A percentile compares a stretch with the other conserved stretches of the same genome.
phyloP scores from a whole-genome alignment of 768 basidiomycete genomes.

The Hericium erinaceus region DNA sequence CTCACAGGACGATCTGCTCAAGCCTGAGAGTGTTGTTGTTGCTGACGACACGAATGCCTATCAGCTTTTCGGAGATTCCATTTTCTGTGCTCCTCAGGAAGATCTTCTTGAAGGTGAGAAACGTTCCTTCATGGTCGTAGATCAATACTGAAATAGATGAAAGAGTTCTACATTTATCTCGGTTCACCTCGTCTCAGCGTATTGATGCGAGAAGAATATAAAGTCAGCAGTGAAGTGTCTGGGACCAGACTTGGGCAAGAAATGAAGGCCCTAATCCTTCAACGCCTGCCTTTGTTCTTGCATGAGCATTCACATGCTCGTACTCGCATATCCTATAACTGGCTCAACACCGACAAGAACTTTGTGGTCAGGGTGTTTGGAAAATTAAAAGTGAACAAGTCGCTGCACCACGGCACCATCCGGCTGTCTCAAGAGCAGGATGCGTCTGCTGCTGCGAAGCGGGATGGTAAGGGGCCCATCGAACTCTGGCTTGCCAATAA shows the following conservation, averaged over 20 bases:
- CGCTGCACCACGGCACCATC: conserved; percentile 42
- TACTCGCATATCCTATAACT: conserved; percentile 50
- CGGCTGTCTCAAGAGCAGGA: conserved; percentile 49
- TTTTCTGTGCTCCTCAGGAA: conserved; percentile 82
- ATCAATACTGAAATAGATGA: neutral
- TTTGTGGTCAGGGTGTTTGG: conserved; percentile 64
- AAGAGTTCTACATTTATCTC: conserved; percentile 67
- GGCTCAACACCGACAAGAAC: conserved; percentile 55
- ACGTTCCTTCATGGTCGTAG: neutral
- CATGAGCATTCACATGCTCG: conserved; percentile 75
- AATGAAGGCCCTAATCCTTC: conserved; percentile 56
- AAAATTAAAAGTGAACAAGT: conserved; percentile 54
- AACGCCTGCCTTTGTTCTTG: conserved; percentile 84
- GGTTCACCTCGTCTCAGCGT: conserved; percentile 68
- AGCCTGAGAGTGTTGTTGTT: conserved; percentile 63
- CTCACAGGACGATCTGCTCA: conserved; percentile 59
- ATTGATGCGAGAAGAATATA: conserved; percentile 72
- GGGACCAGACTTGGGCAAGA: conserved; percentile 40
- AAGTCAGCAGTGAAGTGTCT: conserved; percentile 42
- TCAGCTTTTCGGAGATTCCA: conserved; percentile 65
- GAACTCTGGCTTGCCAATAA: conserved; percentile 72
- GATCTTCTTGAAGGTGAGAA: conserved; percentile 73
- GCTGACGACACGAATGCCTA: conserved; percentile 81
- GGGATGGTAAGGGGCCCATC: conserved; percentile 47
- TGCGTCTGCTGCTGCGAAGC: conserved; percentile 62